phyloP scores from a whole-genome alignment of 2,329 filamentous ascomycete genomes.

The Xylariales sp. region DNA sequence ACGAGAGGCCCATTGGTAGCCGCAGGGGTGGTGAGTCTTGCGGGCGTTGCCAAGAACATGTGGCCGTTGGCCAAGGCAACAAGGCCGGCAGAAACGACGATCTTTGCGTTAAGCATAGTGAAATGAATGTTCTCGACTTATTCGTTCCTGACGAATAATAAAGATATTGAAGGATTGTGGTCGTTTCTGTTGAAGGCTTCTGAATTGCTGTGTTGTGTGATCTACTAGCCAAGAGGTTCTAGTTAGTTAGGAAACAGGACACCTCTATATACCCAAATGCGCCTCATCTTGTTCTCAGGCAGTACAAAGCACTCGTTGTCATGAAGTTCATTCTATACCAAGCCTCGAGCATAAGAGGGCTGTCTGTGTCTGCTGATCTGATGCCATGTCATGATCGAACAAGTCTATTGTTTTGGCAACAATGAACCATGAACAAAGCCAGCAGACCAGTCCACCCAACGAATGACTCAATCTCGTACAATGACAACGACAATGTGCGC shows the following conservation, averaged over 20 bases:
- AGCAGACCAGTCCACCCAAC: background rate
- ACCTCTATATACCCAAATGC: background rate
- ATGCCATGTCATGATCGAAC: no score
- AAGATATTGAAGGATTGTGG: conserved; percentile 9
- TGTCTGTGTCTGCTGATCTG: no score
- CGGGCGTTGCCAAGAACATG: conserved; percentile 66
- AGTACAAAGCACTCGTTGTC: background rate
- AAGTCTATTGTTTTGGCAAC: no score
- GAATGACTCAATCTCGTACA: background rate
- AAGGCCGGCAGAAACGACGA: conserved; percentile 48
- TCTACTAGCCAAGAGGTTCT: background rate
- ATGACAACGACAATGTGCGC: background rate
- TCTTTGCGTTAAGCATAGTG: conserved; percentile 47
- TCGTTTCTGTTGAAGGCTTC: background rate
- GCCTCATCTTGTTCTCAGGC: background rate
- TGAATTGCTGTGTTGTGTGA: conserved; percentile 1
- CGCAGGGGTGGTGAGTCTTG: conserved; percentile 47
- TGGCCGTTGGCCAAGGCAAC: conserved; percentile 64
- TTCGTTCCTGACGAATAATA: conserved; percentile 38
- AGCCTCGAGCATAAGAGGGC: no score
- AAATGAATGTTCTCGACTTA: conserved; percentile 32
- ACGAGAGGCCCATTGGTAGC: conserved; percentile 61
- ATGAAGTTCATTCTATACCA: background rate
- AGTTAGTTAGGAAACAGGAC: conserved; percentile 7
- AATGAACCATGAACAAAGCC: background rate